Conservation (phyloP, 2,329 filamentous ascomycete genomes). For the Neonectria sp. region DNA sequence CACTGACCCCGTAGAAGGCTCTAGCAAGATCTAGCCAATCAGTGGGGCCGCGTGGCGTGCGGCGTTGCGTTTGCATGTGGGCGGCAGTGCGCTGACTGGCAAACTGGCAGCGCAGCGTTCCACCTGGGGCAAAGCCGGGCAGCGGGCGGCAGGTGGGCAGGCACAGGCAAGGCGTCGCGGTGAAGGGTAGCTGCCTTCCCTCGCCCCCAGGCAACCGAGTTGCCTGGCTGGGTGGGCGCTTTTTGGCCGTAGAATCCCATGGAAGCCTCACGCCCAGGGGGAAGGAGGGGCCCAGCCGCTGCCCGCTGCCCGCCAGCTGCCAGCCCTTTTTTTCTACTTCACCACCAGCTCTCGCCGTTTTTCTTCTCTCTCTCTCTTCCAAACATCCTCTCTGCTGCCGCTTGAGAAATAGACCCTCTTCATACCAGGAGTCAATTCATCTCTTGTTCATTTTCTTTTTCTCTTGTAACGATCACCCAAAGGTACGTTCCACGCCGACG, state of each 20-base stretch:
- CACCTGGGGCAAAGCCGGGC: not conserved
- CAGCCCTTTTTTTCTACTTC: constrained; percentile 56
- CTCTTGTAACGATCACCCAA: constrained; percentile 43
- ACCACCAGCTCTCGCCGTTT: constrained; percentile 45
- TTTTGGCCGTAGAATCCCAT: constrained; percentile 61
- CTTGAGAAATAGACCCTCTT: constrained; percentile 43
- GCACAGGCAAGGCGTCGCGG: not conserved
- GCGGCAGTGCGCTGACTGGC: constrained; percentile 20
- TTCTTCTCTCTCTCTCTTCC: constrained; percentile 39
- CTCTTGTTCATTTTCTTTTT: constrained; percentile 43
- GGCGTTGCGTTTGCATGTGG: constrained; percentile 21
- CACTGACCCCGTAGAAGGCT: constrained; percentile 40
- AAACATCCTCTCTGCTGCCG: constrained; percentile 43
- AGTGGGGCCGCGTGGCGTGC: constrained; percentile 26
- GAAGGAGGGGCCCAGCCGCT: constrained; percentile 45
- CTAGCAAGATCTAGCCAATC: constrained; percentile 45
- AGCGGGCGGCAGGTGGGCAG: constrained; percentile 9
- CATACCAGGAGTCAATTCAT: constrained; percentile 42
- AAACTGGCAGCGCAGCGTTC: not conserved
- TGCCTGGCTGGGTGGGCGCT: constrained; percentile 38
- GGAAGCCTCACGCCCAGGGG: constrained; percentile 57
- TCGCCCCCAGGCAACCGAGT: constrained; percentile 14
- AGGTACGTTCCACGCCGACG: constrained; percentile 42
- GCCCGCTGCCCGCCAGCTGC: constrained; percentile 30
- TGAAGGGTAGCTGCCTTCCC: constrained; percentile 1